Evolutionary conservation across 257 asterid genomes (phyloP).

Genomic region (Solanum pinnatisectum): DNA sequence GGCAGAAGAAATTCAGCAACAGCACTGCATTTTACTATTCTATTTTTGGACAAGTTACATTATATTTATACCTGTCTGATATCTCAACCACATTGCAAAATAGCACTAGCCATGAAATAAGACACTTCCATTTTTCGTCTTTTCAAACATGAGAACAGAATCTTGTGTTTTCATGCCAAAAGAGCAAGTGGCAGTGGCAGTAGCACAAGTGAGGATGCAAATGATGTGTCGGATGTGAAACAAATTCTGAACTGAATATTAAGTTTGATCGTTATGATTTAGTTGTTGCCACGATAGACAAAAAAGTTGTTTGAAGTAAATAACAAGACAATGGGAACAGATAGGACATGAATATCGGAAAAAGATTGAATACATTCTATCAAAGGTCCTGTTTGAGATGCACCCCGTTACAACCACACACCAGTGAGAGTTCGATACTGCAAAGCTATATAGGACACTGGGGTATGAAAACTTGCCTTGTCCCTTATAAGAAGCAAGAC

Average conservation of each 20-base stretch:
- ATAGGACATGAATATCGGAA: background rate
- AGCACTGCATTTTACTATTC: background rate
- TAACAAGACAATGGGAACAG: background rate
- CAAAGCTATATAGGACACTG: background rate
- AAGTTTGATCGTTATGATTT: background rate
- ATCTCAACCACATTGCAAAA: background rate
- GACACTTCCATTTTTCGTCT: background rate
- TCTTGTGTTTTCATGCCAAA: background rate
- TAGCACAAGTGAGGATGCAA: background rate
- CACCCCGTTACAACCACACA: background rate
- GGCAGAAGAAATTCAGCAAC: background rate
- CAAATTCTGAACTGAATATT: background rate
- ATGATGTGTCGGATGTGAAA: background rate
- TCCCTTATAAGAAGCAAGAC: constrained; percentile 58
- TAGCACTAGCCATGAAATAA: background rate
- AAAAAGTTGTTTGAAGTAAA: background rate
- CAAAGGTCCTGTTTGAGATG: background rate
- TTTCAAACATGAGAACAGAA: background rate
- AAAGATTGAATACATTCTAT: background rate
- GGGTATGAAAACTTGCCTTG: constrained; percentile 42
- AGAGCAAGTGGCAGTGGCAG: background rate
- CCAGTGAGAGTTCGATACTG: background rate
- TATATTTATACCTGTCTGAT: background rate
- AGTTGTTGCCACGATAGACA: background rate
- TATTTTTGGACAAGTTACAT: background rate